phyloP scores from a whole-genome alignment of 352 stramenopile genomes.

The Globisporangium splendens region DNA sequence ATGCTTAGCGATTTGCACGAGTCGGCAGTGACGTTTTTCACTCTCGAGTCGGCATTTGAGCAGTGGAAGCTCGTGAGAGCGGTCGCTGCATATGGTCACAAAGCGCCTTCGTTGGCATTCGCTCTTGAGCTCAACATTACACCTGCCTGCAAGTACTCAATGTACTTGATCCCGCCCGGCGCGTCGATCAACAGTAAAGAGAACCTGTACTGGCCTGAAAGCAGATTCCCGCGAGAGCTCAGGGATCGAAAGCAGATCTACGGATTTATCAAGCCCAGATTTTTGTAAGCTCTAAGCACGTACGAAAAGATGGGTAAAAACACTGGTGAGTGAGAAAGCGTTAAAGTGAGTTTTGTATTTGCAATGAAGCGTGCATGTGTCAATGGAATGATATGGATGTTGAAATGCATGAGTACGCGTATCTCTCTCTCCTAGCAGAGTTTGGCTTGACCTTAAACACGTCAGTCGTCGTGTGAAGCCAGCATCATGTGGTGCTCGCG shows the following conservation, averaged over 20 bases:
- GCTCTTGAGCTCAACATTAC: constrained; percentile 43
- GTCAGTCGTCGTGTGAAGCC: background rate
- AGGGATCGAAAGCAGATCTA: constrained; percentile 57
- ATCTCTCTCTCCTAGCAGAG: too few species aligned
- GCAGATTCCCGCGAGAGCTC: constrained; percentile 38
- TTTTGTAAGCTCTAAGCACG: constrained; percentile 12
- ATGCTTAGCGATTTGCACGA: constrained; percentile 35
- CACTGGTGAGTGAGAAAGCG: too few species aligned
- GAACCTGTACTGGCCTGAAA: constrained; percentile 68
- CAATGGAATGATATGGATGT: too few species aligned
- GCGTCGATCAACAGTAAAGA: constrained; percentile 73
- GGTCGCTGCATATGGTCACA: constrained; percentile 66
- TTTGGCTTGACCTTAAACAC: too few species aligned
- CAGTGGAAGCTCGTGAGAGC: constrained; percentile 72
- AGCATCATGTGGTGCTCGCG: constrained; percentile 12
- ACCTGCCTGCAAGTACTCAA: constrained; percentile 31
- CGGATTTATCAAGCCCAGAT: constrained; percentile 50
- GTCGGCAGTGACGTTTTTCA: constrained; percentile 51
- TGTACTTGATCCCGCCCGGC: constrained; percentile 71
- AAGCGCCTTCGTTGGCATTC: constrained; percentile 41
- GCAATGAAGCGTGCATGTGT: too few species aligned
- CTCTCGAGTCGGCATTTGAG: constrained; percentile 58
- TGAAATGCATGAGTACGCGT: too few species aligned
- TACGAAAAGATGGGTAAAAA: background rate
- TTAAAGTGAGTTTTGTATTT: too few species aligned